phyloP scores from a whole-genome alignment of 805 yeast genomes.

The Saturnispora besseyi region DNA sequence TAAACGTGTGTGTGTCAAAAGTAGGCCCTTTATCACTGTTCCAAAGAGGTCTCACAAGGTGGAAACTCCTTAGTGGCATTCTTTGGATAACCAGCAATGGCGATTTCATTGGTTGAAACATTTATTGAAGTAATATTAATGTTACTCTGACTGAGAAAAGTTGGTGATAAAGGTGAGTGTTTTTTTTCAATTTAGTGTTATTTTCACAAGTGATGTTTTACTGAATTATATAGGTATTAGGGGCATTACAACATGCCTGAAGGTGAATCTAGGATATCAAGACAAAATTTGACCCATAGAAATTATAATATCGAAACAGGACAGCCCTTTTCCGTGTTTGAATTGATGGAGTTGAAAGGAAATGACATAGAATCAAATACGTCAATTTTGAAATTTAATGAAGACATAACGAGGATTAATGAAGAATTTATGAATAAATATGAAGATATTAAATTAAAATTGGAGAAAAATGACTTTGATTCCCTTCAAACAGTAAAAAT shows the following conservation, averaged over 20 bases:
- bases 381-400: background rate
- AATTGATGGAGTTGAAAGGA: background rate
- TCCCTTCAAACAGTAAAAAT: background rate
- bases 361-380: background rate
- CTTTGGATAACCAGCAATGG: background rate
- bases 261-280: background rate
- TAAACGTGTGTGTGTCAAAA: slow-evolving; percentile 72
- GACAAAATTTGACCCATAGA: slow-evolving; percentile 9
- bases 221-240: no score
- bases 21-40: slow-evolving; percentile 24
- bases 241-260: background rate
- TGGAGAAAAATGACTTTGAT: background rate
- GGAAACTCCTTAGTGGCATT: slow-evolving; percentile 1
- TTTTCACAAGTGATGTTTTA: no score
- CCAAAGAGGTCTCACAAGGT: background rate
- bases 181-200: background rate
- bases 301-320: slow-evolving; percentile 13
- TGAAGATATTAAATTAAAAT: background rate
- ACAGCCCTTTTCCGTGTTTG: slow-evolving; percentile 13
- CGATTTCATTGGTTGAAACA: background rate
- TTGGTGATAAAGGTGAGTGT: background rate
- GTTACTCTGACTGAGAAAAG: background rate
- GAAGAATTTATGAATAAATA: background rate
- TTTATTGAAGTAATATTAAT: background rate
- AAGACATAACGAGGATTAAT: background rate